Conservation (phyloP, 192 early-diverging fungal species). For the Backusella macrospora region DNA sequence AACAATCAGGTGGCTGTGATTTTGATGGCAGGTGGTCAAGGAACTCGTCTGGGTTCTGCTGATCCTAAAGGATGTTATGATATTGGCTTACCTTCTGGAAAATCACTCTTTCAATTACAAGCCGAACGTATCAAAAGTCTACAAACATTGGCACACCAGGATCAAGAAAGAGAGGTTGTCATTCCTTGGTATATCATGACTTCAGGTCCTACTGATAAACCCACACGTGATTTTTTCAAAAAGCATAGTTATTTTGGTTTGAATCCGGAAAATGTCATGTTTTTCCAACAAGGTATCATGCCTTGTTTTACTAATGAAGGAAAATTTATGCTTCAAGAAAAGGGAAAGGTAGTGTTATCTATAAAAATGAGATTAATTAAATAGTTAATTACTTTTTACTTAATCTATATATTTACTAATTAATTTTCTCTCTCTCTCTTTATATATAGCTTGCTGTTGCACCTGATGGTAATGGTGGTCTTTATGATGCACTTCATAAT, state of each 20-base stretch:
- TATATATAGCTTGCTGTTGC: constrained; percentile 55
- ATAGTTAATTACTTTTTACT: background rate
- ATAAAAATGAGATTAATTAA: background rate
- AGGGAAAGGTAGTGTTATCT: constrained; percentile 49
- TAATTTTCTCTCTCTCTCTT: background rate
- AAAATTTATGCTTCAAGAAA: constrained; percentile 79
- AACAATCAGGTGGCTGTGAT: constrained; percentile 87
- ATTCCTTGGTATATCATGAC: constrained; percentile 98
- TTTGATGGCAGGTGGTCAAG: constrained; percentile 89
- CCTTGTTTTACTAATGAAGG: constrained; percentile 87
- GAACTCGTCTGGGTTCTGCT: constrained; percentile 74
- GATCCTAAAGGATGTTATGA: constrained; percentile 92
- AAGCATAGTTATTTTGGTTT: constrained; percentile 83
- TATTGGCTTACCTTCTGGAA: constrained; percentile 85
- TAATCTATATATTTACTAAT: background rate
- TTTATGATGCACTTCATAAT: constrained; percentile 82
- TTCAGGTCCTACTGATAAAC: constrained; percentile 79
- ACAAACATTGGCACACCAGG: constrained; percentile 60
- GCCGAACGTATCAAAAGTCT: constrained; percentile 85
- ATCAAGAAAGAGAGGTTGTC: constrained; percentile 31
- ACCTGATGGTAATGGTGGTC: constrained; percentile 83
- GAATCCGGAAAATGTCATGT: constrained; percentile 70
- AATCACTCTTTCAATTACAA: constrained; percentile 89
- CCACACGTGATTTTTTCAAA: constrained; percentile 71
- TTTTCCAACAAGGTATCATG: constrained; percentile 87